phyloP scores from a whole-genome alignment of 805 yeast genomes.

The Ogataea pilisensis region DNA sequence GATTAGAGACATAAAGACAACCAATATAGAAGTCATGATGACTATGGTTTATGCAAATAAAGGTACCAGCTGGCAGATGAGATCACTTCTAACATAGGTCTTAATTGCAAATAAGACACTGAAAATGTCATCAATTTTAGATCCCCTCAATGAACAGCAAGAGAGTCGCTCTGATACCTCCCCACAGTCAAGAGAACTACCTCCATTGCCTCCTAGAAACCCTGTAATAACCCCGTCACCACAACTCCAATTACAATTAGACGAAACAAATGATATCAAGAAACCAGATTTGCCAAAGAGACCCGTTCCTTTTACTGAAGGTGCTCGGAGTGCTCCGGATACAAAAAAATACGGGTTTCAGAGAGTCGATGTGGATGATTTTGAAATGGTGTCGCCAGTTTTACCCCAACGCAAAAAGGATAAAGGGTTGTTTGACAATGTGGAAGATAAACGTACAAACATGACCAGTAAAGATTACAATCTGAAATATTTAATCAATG shows the following conservation, averaged over 20 bases:
- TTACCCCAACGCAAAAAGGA: not conserved
- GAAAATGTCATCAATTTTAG: too few species aligned
- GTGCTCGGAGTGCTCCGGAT: not conserved
- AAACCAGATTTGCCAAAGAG: conserved; percentile 12
- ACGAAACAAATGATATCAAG: not conserved
- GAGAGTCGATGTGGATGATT: conserved; percentile 12
- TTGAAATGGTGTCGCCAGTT: conserved; percentile 11
- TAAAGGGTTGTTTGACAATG: not conserved
- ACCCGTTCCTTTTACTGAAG: conserved; percentile 1
- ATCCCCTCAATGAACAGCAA: too few species aligned
- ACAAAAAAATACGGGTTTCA: conserved; percentile 7
- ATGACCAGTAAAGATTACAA: conserved; percentile 3
- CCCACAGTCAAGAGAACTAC: conserved; percentile 2
- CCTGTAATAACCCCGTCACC: not conserved
- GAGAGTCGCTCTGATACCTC: not conserved
- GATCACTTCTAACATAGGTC: too few species aligned
- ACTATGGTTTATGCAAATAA: too few species aligned
- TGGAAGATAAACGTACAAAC: too few species aligned
- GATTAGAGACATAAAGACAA: too few species aligned
- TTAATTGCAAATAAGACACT: too few species aligned
- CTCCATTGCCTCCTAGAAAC: conserved; percentile 7
- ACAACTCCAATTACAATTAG: not conserved
- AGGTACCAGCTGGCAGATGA: too few species aligned
- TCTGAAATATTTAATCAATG: conserved; percentile 8
- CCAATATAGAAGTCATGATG: too few species aligned